Base-by-base conservation (phyloP, 2,329 filamentous ascomycete genomes). In the Fusarium anthophilum region DNA sequence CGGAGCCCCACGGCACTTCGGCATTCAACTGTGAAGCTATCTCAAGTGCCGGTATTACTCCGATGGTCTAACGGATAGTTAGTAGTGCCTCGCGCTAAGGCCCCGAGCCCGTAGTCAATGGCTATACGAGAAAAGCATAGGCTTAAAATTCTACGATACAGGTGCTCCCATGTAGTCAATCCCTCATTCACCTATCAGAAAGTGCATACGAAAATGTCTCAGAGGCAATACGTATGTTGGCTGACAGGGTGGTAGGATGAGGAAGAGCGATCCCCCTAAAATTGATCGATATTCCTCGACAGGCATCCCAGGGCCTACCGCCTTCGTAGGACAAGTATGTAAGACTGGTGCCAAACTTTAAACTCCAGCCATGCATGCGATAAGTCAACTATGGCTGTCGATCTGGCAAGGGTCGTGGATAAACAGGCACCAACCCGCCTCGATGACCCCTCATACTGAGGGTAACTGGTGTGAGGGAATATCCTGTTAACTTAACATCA, bases 151-250 rank as follows among this genome's bases (percentile, higher is more conserved):
- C n/a, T 32, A 32, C 15, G 11, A 32, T 14, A 10, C 22, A 11
- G 1, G 9, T 4, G 15, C 15, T 14, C 26, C 1, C 20, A 17
- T 30, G 26, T 28, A 28, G 18, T 22, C 18, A 47, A 22, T 14
- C 5, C 14, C 14, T 11, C 10, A 3, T n/a, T 22, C 8, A 17
- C 5, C 20, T 11, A 13, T 8, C 15, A 24, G 6, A 0, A 30
- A n/a, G 5, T 24, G 22, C 12, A 11, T 20, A 8, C 10, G 4
- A 14, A 35, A 24, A 9, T 20, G 8, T 10, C 11, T 11, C 1
- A 24, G 15, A 51, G 48, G 22, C 20, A 51, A 51, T 11, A 24
- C 14, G 8, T 13, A 4, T 32, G 30, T 13, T 14, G 17, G 12
- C 28, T 50, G 6, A 14, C 15, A 3, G 8, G 30, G 30, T 8